Conservation (phyloP, 2,329 filamentous ascomycete species). For the Cladosporium sp. region DNA sequence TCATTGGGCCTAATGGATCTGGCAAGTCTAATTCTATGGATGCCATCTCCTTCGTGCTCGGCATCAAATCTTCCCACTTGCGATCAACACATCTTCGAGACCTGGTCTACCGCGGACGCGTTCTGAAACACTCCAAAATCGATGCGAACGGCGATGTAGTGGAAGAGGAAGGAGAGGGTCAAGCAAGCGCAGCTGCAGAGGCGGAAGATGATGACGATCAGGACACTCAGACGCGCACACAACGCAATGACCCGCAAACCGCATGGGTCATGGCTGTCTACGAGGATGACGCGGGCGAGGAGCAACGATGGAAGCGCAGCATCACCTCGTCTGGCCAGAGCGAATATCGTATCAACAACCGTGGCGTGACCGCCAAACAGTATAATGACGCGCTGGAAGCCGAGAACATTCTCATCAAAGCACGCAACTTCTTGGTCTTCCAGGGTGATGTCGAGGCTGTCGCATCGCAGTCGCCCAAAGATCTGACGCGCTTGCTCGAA, state of each 20-base stretch:
- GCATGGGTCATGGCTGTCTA: slow-evolving; percentile 99
- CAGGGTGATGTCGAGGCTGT: slow-evolving; percentile 98
- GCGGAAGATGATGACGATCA: slow-evolving; percentile 38
- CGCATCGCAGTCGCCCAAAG: slow-evolving; percentile 88
- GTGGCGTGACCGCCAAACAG: slow-evolving; percentile 77
- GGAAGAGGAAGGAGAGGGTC: slow-evolving; percentile 30
- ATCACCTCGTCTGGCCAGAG: slow-evolving; percentile 86
- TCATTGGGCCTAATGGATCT: slow-evolving; percentile 98
- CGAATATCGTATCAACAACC: slow-evolving; percentile 96
- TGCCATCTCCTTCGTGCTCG: slow-evolving; percentile 96
- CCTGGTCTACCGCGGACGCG: slow-evolving; percentile 90
- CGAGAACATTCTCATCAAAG: slow-evolving; percentile 97
- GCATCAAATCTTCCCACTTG: slow-evolving; percentile 97
- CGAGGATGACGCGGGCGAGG: slow-evolving; percentile 91
- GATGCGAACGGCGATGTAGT: slow-evolving; percentile 81
- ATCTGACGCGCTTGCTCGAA: slow-evolving; percentile 89
- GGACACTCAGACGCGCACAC: slow-evolving; percentile 58
- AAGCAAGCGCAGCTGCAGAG: slow-evolving; percentile 51
- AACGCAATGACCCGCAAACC: slow-evolving; percentile 74
- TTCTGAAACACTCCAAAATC: slow-evolving; percentile 86
- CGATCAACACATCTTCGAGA: slow-evolving; percentile 91
- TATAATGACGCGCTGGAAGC: slow-evolving; percentile 90
- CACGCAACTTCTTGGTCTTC: slow-evolving; percentile 95
- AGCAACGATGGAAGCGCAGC: slow-evolving; percentile 91
- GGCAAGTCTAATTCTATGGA: slow-evolving; percentile 99